Evolutionary conservation across 371 early-diverging fungal genomes (phyloP), one percentile per base, ranked within the genome.

Genomic region (Circinella umbellata): DNA sequence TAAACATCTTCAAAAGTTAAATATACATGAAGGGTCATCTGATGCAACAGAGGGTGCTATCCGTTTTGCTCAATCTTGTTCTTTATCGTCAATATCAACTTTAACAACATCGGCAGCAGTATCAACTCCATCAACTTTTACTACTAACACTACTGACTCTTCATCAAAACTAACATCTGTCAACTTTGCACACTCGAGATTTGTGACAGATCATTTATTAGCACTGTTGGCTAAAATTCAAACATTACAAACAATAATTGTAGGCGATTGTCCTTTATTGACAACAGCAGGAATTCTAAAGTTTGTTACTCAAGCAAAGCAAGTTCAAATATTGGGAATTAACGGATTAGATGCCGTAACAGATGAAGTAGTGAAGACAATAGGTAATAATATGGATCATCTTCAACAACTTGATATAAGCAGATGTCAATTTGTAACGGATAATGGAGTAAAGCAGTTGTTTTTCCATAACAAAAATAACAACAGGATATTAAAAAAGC

Each of bases 121-220:
- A 27, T 27, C 27, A 27, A 27, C 27, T 27, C 27, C 27, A 42
- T 6, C 42, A 42, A 6, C 42, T 11, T 9, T 9, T 42, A 42
- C 42, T 42, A 42, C 42, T 42, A 42, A 42, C 3, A 42, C 6
- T 42, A 42, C 42, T 42, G 42, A 42, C 3, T 11, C 42, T 42
- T 42, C 42, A 6, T 42, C 42, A 6, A 42, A 42, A 5, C 14
- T 57, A 34, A 34, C 6, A 57, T 10, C 57, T 14, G 4, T 57
- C 57, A 57, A 57, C 35, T 57, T 57, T 34, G 57, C 57, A 4
- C 57, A 57, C 27, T 57, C 57, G 34, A 57, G 34, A 27, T 57
- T 57, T 57, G 57, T 57, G 27, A 57, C 57, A 27, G 57, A 57
- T 57, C 57, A 57, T 57, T 20, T 57, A 10, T 27, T 57, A 18